phyloP scores from a whole-genome alignment of 2,329 filamentous ascomycete species.

The Cladophialophora chaetospira region DNA sequence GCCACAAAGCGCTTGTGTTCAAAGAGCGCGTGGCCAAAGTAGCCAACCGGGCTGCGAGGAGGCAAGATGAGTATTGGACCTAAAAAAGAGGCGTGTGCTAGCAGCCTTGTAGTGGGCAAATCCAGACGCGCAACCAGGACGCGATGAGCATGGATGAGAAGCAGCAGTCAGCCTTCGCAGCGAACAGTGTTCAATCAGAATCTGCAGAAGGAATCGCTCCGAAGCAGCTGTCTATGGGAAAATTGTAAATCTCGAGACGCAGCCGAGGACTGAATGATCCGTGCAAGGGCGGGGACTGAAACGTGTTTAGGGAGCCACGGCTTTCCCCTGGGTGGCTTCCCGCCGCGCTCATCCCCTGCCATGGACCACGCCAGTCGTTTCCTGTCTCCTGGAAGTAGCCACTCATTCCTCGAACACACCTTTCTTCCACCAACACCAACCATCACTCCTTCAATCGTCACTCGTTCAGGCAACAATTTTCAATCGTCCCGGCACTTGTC shows the following conservation, averaged over 20 bases:
- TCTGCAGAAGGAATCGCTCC: background rate
- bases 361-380: background rate
- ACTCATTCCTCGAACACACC: slow-evolving; percentile 19
- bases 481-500: slow-evolving; percentile 9
- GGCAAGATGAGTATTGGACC: background rate
- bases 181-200: background rate
- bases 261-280: slow-evolving; percentile 10
- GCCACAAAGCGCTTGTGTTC: slow-evolving; percentile 21
- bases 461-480: slow-evolving; percentile 30
- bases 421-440: slow-evolving; percentile 13
- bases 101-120: slow-evolving; percentile 1
- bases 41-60: slow-evolving; percentile 9
- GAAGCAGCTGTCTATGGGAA: background rate
- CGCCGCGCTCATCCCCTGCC: background rate
- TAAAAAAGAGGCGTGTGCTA: slow-evolving; percentile 7
- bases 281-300: slow-evolving; percentile 17
- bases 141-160: slow-evolving; percentile 2
- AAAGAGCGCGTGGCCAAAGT: slow-evolving; percentile 19
- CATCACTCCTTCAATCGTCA: slow-evolving; percentile 8
- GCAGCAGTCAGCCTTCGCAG: background rate
- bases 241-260: slow-evolving; percentile 26
- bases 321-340: slow-evolving; percentile 8
- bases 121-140: slow-evolving; percentile 4
- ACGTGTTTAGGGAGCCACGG: slow-evolving; percentile 22
- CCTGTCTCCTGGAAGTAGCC: slow-evolving; percentile 20